These are phyloP conservation scores for Lecanosticta acicola DNA, from an alignment of 2,329 filamentous ascomycete genomes.

Conservation along the genomic window DNA sequence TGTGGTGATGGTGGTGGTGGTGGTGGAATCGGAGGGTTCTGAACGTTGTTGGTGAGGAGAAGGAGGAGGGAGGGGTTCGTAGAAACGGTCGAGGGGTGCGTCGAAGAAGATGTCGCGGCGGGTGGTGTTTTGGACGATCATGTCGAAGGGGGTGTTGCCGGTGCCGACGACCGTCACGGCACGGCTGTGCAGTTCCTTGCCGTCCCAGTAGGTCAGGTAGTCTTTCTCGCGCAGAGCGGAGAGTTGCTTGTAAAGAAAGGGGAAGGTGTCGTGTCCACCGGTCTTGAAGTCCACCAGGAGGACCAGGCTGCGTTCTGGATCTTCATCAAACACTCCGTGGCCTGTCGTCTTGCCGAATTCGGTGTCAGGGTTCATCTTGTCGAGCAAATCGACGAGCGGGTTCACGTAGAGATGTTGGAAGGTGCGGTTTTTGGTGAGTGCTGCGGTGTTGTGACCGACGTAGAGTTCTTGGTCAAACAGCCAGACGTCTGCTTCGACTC, in stretches of 20 bases:
- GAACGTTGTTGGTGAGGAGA: neutral
- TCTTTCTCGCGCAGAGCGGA: slow-evolving; percentile 53
- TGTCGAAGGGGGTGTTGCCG: slow-evolving; percentile 57
- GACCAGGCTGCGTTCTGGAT: slow-evolving; percentile 43
- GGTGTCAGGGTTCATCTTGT: slow-evolving; percentile 47
- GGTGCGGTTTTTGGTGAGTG: slow-evolving; percentile 52
- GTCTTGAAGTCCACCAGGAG: slow-evolving; percentile 68
- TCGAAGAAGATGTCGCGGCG: slow-evolving; percentile 56
- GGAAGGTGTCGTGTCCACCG: slow-evolving; percentile 48
- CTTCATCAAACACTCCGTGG: slow-evolving; percentile 49
- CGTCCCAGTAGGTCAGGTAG: slow-evolving; percentile 48
- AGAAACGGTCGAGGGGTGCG: slow-evolving; percentile 51
- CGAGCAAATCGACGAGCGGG: slow-evolving; percentile 56
- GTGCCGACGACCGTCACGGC: slow-evolving; percentile 65
- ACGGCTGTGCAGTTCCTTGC: slow-evolving; percentile 47
- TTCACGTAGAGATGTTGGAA: slow-evolving; percentile 60
- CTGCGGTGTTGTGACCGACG: slow-evolving; percentile 57
- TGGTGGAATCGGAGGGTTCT: neutral
- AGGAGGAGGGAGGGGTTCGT: slow-evolving; percentile 23
- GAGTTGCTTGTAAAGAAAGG: slow-evolving; percentile 50
- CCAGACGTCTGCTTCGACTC: slow-evolving; percentile 66
- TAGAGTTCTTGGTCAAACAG: slow-evolving; percentile 51
- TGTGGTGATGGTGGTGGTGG: neutral
- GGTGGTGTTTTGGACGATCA: slow-evolving; percentile 48
- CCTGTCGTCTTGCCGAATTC: slow-evolving; percentile 41